These are phyloP conservation scores for Colletotrichum phormii DNA, from an alignment of 2,329 filamentous ascomycete species.

Conservation along the genomic window DNA sequence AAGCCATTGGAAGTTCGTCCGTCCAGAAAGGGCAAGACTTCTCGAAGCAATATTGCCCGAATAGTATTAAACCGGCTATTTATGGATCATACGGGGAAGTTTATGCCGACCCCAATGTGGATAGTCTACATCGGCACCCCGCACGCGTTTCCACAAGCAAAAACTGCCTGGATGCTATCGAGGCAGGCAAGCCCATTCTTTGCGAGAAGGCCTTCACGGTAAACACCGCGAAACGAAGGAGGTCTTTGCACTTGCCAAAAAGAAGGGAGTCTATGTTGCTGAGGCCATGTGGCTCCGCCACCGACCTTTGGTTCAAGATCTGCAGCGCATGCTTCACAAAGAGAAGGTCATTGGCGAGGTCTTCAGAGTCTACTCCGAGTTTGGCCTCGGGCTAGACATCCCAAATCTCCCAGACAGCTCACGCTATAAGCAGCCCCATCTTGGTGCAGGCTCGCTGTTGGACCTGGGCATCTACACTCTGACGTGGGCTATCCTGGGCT, in stretches of 20 bases:
- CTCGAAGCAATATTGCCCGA: conserved; percentile 45
- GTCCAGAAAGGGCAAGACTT: conserved; percentile 52
- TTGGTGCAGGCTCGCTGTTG: conserved; percentile 56
- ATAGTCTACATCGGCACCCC: conserved; percentile 60
- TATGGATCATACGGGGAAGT: conserved; percentile 54
- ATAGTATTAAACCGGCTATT: conserved; percentile 44
- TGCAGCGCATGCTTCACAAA: conserved; percentile 50
- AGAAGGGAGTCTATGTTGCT: conserved; percentile 55
- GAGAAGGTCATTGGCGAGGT: conserved; percentile 54
- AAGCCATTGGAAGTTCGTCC: conserved; percentile 55
- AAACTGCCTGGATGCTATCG: conserved; percentile 57
- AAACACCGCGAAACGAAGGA: conserved; percentile 53
- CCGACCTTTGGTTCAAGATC: conserved; percentile 49
- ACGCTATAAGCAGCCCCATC: conserved; percentile 49
- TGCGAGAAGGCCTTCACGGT: conserved; percentile 60
- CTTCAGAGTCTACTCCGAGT: conserved; percentile 53
- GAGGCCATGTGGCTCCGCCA: conserved; percentile 61
- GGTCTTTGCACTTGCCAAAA: conserved; percentile 52
- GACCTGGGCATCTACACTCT: conserved; percentile 58
- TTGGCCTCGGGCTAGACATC: conserved; percentile 51
- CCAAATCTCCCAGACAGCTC: conserved; percentile 44
- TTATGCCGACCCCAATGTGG: conserved; percentile 54
- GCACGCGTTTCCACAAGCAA: conserved; percentile 55
- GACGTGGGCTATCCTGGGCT: conserved; percentile 51
- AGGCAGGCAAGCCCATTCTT: conserved; percentile 54